phyloP scores from a whole-genome alignment of 768 basidiomycete species.

The Paxillus ammoniavirescens region DNA sequence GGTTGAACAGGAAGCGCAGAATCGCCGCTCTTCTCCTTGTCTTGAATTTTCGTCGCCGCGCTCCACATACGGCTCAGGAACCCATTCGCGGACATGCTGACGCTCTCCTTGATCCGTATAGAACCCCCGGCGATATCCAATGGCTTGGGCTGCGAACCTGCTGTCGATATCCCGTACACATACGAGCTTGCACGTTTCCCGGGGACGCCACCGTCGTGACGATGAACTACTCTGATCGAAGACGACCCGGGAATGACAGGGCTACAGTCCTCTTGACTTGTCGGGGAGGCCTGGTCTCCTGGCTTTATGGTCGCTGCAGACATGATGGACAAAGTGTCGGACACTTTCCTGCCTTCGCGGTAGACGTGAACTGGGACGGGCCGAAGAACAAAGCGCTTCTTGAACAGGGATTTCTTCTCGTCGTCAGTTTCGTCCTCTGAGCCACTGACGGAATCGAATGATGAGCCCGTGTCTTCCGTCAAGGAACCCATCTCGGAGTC shows the following conservation, averaged over 20 bases:
- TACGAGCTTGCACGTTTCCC: slow-evolving; percentile 28
- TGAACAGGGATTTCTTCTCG: slow-evolving; percentile 15
- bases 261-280: slow-evolving; percentile 14
- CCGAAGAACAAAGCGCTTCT: slow-evolving; percentile 45
- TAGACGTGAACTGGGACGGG: slow-evolving; percentile 45
- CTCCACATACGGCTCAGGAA: slow-evolving; percentile 79
- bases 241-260: slow-evolving; percentile 13
- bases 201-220: slow-evolving; percentile 16
- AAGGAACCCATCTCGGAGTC: slow-evolving; percentile 62
- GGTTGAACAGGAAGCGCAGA: neutral
- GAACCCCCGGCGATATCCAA: slow-evolving; percentile 15
- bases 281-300: slow-evolving; percentile 22
- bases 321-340: slow-evolving; percentile 31
- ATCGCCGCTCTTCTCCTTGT: slow-evolving; percentile 26
- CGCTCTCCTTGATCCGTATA: slow-evolving; percentile 33
- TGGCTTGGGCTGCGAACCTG: slow-evolving; percentile 11
- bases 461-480: slow-evolving; percentile 62
- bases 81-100: slow-evolving; percentile 41
- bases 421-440: slow-evolving; percentile 45
- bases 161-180: slow-evolving; percentile 22
- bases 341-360: slow-evolving; percentile 39
- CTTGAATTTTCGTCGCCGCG: slow-evolving; percentile 46
- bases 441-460: slow-evolving; percentile 48
- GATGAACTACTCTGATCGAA: slow-evolving; percentile 28
- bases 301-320: slow-evolving; percentile 37